Percentiles rank a stretch among this genome's conserved stretches.
phyloP scores from a whole-genome alignment of 768 basidiomycete genomes.

The Leccinellum rugosiceps region DNA sequence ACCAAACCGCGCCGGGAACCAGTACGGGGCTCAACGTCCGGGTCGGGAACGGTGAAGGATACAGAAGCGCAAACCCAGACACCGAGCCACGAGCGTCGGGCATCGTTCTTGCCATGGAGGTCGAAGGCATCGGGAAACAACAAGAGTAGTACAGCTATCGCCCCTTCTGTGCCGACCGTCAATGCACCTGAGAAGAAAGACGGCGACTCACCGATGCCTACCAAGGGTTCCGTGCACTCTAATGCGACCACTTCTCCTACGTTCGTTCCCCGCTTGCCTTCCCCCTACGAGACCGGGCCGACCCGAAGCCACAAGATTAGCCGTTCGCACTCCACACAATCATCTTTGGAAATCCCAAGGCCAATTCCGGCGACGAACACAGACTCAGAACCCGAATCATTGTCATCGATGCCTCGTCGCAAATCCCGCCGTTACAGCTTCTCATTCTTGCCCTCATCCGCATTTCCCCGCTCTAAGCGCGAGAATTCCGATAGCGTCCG shows the following conservation, averaged over 20 bases:
- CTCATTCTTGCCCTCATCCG: constrained; percentile 20
- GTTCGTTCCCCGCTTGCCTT: not conserved
- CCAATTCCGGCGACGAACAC: not conserved
- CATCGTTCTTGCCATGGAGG: constrained; percentile 23
- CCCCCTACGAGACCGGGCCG: not conserved
- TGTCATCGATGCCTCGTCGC: constrained; percentile 1
- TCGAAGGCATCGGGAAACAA: constrained; percentile 10
- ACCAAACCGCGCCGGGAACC: constrained; percentile 17
- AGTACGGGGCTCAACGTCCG: not conserved
- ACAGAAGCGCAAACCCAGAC: not conserved
- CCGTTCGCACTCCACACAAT: not conserved
- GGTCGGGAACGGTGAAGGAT: not conserved
- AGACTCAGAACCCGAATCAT: not conserved
- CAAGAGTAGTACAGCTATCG: not conserved
- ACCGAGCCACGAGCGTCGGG: constrained; percentile 11
- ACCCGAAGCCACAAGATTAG: not conserved
- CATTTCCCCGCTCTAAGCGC: constrained; percentile 20
- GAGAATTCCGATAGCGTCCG: constrained; percentile 9
- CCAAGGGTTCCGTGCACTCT: not conserved
- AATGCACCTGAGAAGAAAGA: not conserved
- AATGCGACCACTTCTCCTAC: not conserved
- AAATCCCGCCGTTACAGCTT: constrained; percentile 23
- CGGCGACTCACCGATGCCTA: not conserved
- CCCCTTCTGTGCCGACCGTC: not conserved
- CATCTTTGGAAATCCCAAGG: not conserved